Evolutionary conservation across 2,329 filamentous ascomycete species (phyloP).

Genomic region (Aspergillus bombycis): DNA sequence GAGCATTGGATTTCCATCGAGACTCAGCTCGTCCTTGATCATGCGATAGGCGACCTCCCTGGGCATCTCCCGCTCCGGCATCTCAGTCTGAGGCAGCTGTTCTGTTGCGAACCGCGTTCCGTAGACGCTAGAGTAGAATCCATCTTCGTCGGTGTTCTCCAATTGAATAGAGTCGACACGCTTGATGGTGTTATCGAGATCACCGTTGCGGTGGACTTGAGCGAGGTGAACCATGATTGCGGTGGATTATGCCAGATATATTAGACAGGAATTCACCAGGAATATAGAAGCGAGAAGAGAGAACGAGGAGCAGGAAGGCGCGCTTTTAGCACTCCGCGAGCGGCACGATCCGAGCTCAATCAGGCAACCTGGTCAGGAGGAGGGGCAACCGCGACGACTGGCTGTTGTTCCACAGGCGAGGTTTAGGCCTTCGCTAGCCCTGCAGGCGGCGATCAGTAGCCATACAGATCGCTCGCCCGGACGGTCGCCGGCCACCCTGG

Average conservation of each 20-base stretch:
- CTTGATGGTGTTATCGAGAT: conserved; percentile 39
- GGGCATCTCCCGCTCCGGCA: conserved; percentile 90
- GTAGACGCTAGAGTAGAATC: conserved; percentile 77
- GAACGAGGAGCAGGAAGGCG: conserved; percentile 3
- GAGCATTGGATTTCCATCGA: conserved; percentile 89
- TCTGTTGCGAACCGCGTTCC: conserved; percentile 80
- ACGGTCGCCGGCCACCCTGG: not conserved
- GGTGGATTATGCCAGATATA: not conserved
- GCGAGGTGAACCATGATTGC: conserved; percentile 48
- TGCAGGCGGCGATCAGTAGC: not conserved
- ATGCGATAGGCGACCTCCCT: conserved; percentile 90
- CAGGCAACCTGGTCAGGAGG: not conserved
- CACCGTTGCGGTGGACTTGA: conserved; percentile 39
- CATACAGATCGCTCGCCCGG: conserved; percentile 1
- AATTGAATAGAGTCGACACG: conserved; percentile 53
- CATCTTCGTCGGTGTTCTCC: conserved; percentile 48
- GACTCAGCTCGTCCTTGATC: conserved; percentile 92
- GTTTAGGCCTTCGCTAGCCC: conserved; percentile 2
- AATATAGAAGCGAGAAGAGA: not conserved
- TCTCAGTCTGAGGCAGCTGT: conserved; percentile 80
- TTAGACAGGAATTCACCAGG: not conserved
- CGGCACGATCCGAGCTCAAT: conserved; percentile 1
- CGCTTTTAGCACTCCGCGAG: conserved; percentile 2
- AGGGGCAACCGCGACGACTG: not conserved
- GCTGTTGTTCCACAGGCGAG: not conserved